These are phyloP conservation scores for Trypanosoma caninum DNA, from an alignment of 208 protist species.

Conservation along the genomic window DNA sequence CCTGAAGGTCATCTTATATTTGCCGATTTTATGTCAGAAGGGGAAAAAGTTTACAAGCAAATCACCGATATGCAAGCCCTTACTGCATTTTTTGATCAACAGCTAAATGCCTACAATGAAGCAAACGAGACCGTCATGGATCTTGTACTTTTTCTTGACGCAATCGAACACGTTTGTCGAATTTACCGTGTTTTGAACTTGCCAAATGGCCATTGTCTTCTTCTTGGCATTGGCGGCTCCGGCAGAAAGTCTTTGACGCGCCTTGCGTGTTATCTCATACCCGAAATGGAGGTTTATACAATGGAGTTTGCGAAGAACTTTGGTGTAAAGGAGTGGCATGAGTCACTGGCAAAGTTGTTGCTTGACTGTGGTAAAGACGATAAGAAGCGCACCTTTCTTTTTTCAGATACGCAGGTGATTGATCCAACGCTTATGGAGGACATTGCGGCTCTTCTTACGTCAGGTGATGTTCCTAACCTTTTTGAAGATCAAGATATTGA, in stretches of 20 bases:
- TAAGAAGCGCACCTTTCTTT: slow-evolving; percentile 95
- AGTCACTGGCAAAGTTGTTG: slow-evolving; percentile 93
- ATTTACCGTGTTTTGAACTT: slow-evolving; percentile 93
- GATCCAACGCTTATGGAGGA: slow-evolving; percentile 97
- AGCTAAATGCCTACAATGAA: slow-evolving; percentile 93
- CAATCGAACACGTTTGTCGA: slow-evolving; percentile 95
- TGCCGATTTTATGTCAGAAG: slow-evolving; percentile 87
- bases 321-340: slow-evolving; percentile 95
- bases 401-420: slow-evolving; percentile 97
- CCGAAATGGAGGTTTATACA: slow-evolving; percentile 93
- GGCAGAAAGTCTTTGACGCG: slow-evolving; percentile 95
- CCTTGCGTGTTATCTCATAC: slow-evolving; percentile 93
- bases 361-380: slow-evolving; percentile 94
- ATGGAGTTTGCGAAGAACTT: slow-evolving; percentile 97
- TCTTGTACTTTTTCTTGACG: slow-evolving; percentile 96
- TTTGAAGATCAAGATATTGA: slow-evolving; percentile 96
- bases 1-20: slow-evolving; percentile 89
- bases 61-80: slow-evolving; percentile 85
- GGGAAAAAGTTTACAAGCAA: slow-evolving; percentile 83
- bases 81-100: slow-evolving; percentile 68
- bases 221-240: slow-evolving; percentile 97
- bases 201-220: slow-evolving; percentile 95
- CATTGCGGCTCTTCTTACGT: slow-evolving; percentile 96
- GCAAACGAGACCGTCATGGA: slow-evolving; percentile 92
- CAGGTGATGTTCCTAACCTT: slow-evolving; percentile 97